phyloP scores from a whole-genome alignment of 805 yeast genomes.

The Ogataea corticis region DNA sequence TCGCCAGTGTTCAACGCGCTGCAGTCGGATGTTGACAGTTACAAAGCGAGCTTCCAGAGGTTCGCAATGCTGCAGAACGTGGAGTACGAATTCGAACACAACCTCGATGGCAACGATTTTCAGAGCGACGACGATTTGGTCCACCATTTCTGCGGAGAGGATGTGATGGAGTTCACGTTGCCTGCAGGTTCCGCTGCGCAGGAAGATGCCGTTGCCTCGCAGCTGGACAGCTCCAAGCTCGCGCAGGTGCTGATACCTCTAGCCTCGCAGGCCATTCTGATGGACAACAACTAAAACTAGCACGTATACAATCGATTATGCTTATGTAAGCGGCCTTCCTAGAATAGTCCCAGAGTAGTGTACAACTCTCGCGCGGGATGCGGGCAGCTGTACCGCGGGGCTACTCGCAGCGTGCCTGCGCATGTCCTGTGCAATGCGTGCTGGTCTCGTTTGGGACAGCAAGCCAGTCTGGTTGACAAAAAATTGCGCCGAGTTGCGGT shows the following conservation, averaged over 20 bases:
- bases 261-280: conserved; percentile 35
- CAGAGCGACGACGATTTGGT: conserved; percentile 31
- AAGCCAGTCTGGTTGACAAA: too few species aligned
- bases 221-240: conserved; percentile 28
- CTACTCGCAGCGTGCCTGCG: too few species aligned
- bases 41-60: conserved; percentile 30
- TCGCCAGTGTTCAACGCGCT: conserved; percentile 33
- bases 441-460: too few species aligned
- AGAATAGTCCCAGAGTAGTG: too few species aligned
- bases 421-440: too few species aligned
- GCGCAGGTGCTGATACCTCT: conserved; percentile 35
- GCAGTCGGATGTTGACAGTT: conserved; percentile 17
- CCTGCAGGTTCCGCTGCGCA: conserved; percentile 5
- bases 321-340: too few species aligned
- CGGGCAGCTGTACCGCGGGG: too few species aligned
- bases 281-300: conserved; percentile 12
- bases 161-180: conserved; percentile 24
- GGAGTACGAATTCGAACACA: conserved; percentile 38
- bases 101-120: conserved; percentile 27
- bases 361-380: too few species aligned
- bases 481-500: background rate
- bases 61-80: conserved; percentile 37
- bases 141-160: conserved; percentile 31
- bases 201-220: conserved; percentile 4
- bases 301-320: too few species aligned